A percentile compares a stretch with the other conserved stretches of the same genome.
phyloP scores from a whole-genome alignment of 1,284 basidiomycete genomes.

The Leccinum angustisporum region DNA sequence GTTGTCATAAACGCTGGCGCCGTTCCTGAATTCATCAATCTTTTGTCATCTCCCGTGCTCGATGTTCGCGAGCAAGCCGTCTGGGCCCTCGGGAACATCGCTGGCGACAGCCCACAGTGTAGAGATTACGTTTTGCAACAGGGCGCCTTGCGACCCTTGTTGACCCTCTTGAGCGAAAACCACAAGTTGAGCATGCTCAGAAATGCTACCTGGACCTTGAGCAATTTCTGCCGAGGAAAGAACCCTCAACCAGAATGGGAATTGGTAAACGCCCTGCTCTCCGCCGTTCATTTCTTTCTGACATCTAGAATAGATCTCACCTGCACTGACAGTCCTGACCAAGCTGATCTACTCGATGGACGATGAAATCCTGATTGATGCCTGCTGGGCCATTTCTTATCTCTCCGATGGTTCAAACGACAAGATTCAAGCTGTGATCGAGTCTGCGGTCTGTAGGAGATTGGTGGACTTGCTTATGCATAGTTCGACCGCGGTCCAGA shows the following conservation, averaged over 20 bases:
- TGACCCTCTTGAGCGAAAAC: slow-evolving; percentile 76
- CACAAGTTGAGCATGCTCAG: slow-evolving; percentile 97
- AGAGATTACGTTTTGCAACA: slow-evolving; percentile 86
- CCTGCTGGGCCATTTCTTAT: slow-evolving; percentile 99
- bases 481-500: slow-evolving; percentile 97
- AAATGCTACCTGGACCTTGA: slow-evolving; percentile 97
- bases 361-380: slow-evolving; percentile 98
- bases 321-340: slow-evolving; percentile 92
- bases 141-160: slow-evolving; percentile 71
- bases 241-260: slow-evolving; percentile 96
- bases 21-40: slow-evolving; percentile 96
- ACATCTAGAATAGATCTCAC: slow-evolving; percentile 73
- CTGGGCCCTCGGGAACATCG: slow-evolving; percentile 96
- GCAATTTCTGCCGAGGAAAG: slow-evolving; percentile 98
- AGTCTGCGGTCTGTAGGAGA: slow-evolving; percentile 95
- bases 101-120: slow-evolving; percentile 93
- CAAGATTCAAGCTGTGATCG: slow-evolving; percentile 99
- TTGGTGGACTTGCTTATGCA: slow-evolving; percentile 98
- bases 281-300: slow-evolving; percentile 9
- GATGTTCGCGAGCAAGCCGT: slow-evolving; percentile 97
- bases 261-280: slow-evolving; percentile 51
- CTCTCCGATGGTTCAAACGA: slow-evolving; percentile 99
- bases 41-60: slow-evolving; percentile 82
- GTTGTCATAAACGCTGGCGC: slow-evolving; percentile 95
- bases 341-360: slow-evolving; percentile 99